These are phyloP conservation scores for Babesia divergens DNA, from an alignment of 169 alveolate species.

Conservation along the genomic window DNA sequence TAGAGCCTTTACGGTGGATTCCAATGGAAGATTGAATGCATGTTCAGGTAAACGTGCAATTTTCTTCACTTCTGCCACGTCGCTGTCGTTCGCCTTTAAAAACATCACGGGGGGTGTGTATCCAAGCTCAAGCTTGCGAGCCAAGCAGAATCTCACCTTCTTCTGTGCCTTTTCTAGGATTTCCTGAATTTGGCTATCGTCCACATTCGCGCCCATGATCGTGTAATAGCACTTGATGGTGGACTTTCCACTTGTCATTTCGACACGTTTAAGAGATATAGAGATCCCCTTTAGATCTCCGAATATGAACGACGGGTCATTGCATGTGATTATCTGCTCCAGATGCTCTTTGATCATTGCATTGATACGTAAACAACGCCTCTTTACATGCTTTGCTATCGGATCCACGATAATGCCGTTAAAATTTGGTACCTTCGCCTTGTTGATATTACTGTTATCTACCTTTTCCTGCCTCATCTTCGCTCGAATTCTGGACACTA, in stretches of 20 bases:
- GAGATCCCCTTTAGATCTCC: slow-evolving; percentile 66
- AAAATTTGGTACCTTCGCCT: slow-evolving; percentile 70
- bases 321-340: slow-evolving; percentile 70
- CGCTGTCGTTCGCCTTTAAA: slow-evolving; percentile 43
- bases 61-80: slow-evolving; percentile 19
- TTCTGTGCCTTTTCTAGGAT: slow-evolving; percentile 62
- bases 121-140: slow-evolving; percentile 75
- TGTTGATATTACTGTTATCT: slow-evolving; percentile 64
- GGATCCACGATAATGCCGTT: slow-evolving; percentile 73
- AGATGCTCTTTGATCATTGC: slow-evolving; percentile 70
- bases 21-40: slow-evolving; percentile 40
- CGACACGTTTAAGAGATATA: slow-evolving; percentile 70
- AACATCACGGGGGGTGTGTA: slow-evolving; percentile 78
- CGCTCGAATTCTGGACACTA: slow-evolving; percentile 74
- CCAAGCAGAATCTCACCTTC: slow-evolving; percentile 66
- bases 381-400: slow-evolving; percentile 67
- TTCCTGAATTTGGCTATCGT: slow-evolving; percentile 59
- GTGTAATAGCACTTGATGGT: slow-evolving; percentile 71
- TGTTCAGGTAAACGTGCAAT: slow-evolving; percentile 14
- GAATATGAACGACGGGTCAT: slow-evolving; percentile 62
- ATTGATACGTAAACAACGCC: slow-evolving; percentile 67
- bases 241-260: slow-evolving; percentile 69
- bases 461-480: slow-evolving; percentile 68
- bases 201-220: slow-evolving; percentile 51
- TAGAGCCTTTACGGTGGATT: background rate